Percentiles rank a stretch among this genome's conserved stretches.
Evolutionary conservation across 441 rosid genomes (phyloP).

Genomic region (Adansonia rubrostipa): DNA sequence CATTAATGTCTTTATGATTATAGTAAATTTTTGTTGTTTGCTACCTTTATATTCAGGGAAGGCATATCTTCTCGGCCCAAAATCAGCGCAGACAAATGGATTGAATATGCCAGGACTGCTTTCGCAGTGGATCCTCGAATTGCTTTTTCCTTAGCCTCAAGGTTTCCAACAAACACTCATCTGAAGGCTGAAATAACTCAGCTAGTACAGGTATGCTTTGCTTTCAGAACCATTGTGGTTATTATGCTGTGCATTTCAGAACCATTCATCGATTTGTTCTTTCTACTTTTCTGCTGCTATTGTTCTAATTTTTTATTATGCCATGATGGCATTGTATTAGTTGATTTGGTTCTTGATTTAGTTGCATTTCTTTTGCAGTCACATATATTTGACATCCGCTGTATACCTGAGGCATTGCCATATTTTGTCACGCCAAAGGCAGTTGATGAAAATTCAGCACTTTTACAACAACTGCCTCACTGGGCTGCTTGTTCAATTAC

Average conservation of each 20-base stretch:
- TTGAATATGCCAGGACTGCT: conserved; percentile 83
- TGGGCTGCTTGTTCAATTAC: conserved; percentile 99
- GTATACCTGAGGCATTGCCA: conserved; percentile 92
- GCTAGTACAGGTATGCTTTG: conserved; percentile 79
- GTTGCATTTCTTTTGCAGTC: conserved; percentile 52
- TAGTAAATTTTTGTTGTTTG: conserved; percentile 26
- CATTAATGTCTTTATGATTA: not conserved
- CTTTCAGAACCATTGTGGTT: conserved; percentile 18
- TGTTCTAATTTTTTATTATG: not conserved
- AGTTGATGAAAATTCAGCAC: conserved; percentile 86
- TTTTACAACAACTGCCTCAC: conserved; percentile 96
- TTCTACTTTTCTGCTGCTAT: not conserved
- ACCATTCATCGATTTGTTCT: not conserved
- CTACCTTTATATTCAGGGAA: conserved; percentile 60
- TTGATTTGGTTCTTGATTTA: conserved; percentile 14
- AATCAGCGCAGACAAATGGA: conserved; percentile 85
- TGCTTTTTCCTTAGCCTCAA: conserved; percentile 79
- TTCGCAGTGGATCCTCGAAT: conserved; percentile 91
- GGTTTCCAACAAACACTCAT: conserved; percentile 77
- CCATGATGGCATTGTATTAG: conserved; percentile 22
- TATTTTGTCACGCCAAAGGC: conserved; percentile 91
- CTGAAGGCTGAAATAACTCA: conserved; percentile 84
- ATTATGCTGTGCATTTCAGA: not conserved
- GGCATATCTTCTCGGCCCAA: conserved; percentile 58
- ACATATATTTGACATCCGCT: conserved; percentile 69